Evolutionary conservation across 73 alveolate genomes (phyloP).

Genomic region (Uronychia setigera): DNA sequence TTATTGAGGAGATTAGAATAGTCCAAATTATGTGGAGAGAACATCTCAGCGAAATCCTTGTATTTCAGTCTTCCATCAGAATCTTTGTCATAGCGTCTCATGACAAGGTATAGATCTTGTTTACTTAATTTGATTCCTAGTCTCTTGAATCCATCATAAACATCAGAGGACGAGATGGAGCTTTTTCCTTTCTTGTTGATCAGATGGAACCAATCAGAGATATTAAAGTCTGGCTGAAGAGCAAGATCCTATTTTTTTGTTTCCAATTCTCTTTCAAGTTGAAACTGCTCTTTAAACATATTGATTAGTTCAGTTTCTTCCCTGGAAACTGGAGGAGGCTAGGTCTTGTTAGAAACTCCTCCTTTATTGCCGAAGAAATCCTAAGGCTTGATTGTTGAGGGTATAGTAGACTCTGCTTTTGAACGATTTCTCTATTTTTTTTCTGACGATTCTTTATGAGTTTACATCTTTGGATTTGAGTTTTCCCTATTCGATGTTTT

Average conservation of each 20-base stretch:
- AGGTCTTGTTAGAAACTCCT: too few relatives aligned
- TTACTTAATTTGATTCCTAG: neutral
- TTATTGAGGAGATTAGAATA: neutral
- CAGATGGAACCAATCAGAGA: neutral
- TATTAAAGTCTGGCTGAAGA: neutral
- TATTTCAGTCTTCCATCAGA: neutral
- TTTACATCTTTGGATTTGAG: too few relatives aligned
- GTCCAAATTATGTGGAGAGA: neutral
- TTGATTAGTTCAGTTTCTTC: neutral
- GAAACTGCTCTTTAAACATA: neutral
- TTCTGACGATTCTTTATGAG: too few relatives aligned
- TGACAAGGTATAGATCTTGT: neutral
- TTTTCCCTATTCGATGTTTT: too few relatives aligned
- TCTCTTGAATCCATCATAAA: neutral
- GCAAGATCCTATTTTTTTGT: neutral
- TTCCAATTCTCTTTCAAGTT: neutral
- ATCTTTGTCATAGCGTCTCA: neutral
- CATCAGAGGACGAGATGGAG: neutral
- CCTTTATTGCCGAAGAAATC: too few relatives aligned
- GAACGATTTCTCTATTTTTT: too few relatives aligned
- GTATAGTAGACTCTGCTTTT: too few relatives aligned
- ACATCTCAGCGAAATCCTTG: conserved; percentile 2
- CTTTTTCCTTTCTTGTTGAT: neutral
- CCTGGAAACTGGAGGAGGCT: conserved; percentile 2
- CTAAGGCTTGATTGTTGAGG: too few relatives aligned